Conservation (phyloP, 1,284 basidiomycete genomes). For the Puccinia brachypodii region DNA sequence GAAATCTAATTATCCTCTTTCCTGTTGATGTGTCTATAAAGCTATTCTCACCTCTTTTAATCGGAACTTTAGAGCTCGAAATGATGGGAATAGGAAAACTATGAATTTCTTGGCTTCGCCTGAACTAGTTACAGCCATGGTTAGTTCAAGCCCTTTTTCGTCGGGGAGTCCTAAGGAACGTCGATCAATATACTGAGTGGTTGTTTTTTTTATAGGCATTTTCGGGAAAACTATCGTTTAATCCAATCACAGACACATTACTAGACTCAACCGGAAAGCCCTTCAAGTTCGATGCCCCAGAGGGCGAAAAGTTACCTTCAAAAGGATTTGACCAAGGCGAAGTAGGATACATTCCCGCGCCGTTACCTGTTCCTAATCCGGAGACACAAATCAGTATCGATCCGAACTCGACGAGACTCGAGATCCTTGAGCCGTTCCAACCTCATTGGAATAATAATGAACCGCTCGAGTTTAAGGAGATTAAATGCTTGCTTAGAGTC, state of each 20-base stretch:
- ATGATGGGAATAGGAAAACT: conserved; percentile 91
- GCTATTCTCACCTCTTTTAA: conserved; percentile 98
- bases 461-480: conserved; percentile 71
- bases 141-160: conserved; percentile 15
- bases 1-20: not conserved
- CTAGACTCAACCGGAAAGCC: conserved; percentile 60
- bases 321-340: conserved; percentile 75
- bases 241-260: conserved; percentile 83
- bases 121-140: conserved; percentile 84
- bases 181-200: not conserved
- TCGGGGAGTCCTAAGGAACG: not conserved
- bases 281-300: conserved; percentile 85
- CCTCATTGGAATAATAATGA: conserved; percentile 70
- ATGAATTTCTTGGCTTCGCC: conserved; percentile 99
- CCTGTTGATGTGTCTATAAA: conserved; percentile 55
- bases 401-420: conserved; percentile 78
- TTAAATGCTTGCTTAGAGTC: conserved; percentile 77
- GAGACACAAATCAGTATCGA: conserved; percentile 77
- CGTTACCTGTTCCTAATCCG: conserved; percentile 67
- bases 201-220: conserved; percentile 65
- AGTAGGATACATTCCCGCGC: conserved; percentile 69
- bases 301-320: conserved; percentile 78
- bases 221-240: conserved; percentile 90
- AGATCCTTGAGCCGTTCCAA: conserved; percentile 80
- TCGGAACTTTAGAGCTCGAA: conserved; percentile 94